A percentile compares a stretch with the other conserved stretches of the same genome.
Conservation (phyloP, 1,284 basidiomycete species). For the Sanghuangporus baumii region DNA sequence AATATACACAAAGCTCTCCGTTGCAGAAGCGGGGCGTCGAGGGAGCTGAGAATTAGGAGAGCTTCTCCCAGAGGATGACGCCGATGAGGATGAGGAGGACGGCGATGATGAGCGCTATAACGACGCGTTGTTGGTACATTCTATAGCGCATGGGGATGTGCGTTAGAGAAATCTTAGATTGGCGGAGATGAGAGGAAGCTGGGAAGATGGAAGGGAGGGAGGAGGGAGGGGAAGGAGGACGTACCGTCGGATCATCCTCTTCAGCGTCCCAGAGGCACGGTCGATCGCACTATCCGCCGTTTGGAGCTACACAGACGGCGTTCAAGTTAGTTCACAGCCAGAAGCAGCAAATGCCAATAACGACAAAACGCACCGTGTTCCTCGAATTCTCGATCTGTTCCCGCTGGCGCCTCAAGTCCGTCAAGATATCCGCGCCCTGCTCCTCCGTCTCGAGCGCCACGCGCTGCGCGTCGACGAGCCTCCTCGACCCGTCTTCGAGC, state of each 20-base stretch:
- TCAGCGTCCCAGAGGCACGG: conserved; percentile 67
- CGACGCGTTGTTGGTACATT: conserved; percentile 77
- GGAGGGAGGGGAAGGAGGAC: conserved; percentile 19
- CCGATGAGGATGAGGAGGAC: conserved; percentile 66
- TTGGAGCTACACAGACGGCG: conserved; percentile 42
- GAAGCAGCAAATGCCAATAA: not conserved
- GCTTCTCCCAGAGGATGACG: conserved; percentile 69
- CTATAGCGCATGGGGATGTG: conserved; percentile 30
- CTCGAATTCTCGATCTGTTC: conserved; percentile 95
- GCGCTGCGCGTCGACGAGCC: conserved; percentile 87
- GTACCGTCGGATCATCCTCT: conserved; percentile 73
- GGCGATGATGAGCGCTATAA: conserved; percentile 63
- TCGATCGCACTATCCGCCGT: conserved; percentile 69
- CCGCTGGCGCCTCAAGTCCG: conserved; percentile 81
- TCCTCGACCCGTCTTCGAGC: conserved; percentile 72
- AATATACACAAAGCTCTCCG: not conserved
- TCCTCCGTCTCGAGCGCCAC: conserved; percentile 96
- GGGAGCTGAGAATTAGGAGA: conserved; percentile 31
- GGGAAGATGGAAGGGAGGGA: not conserved
- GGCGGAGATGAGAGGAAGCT: not conserved
- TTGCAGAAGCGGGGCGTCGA: not conserved
- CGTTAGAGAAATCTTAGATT: conserved; percentile 1
- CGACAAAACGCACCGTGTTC: conserved; percentile 60
- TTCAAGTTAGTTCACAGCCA: not conserved
- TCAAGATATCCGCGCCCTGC: conserved; percentile 88